Base-by-base conservation (phyloP, 2,329 filamentous ascomycete genomes). In the Arthrobotrys sinensis region DNA sequence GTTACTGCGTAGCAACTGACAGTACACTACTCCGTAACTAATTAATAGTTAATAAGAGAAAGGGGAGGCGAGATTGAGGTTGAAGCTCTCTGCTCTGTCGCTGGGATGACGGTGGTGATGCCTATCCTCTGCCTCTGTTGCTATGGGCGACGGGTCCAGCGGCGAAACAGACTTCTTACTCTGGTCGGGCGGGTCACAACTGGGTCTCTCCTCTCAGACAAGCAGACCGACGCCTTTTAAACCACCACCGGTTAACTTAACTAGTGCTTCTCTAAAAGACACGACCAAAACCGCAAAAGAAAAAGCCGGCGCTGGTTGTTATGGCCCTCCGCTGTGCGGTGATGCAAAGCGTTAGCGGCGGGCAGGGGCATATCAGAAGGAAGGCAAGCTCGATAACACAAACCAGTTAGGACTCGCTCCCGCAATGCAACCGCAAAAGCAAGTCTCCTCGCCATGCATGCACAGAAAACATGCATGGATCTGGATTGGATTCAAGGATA, bases 121-220 rank as follows among this genome's bases (percentile, higher is more conserved):
- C 55, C 62, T 8, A 21, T 66, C 55, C 62, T 8, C 14, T 66
- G 40, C 50, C 24, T 53, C 19, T 57, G 73, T 77, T 77, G 73
- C 73, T 77, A 77, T 55, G 73, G 73, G 60, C 73, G 73, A 77
- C 73, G 60, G 45, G 48, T 19, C 43, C 24, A 2, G 24, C 24
- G 24, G 45, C 50, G 32, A 69, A 65, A 45, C 65, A 43, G 50
- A 45, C 57, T 63, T 46, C 36, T 28, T 32, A 28, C 40, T 40
- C 36, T 43, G 40, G 57, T 16, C 57, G 57, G 28, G 40, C 43
- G 40, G 32, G 57, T 62, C 72, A 36, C 53, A 62, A 62, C 32
- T 32, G 36, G 52, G 55, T 64, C 50, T 50, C 65, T 57, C 57
- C 64, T 72, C 40, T 48, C n/a, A n/a, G n/a, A n/a, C n/a, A n/a